Percentiles rank a stretch among this genome's conserved stretches.
Conservation (phyloP, 2,329 filamentous ascomycete genomes). For the Aspergillus uvarum region DNA sequence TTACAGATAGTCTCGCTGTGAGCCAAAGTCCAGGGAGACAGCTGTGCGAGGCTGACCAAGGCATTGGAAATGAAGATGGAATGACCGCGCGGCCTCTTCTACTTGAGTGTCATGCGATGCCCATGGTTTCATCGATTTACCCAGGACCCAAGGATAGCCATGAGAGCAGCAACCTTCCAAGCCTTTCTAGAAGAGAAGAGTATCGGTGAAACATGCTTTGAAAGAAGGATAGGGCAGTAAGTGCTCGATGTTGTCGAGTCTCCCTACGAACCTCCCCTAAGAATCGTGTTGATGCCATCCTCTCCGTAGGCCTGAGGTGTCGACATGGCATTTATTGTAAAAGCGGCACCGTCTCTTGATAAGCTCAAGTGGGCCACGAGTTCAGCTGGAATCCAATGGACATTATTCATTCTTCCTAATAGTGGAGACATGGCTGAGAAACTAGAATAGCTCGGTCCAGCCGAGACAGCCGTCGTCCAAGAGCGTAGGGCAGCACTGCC, state of each 20-base stretch:
- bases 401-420: not conserved
- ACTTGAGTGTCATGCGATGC: not conserved
- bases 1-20: not conserved
- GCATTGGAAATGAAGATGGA: not conserved
- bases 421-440: not conserved
- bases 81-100: not conserved
- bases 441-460: slow-evolving; percentile 2
- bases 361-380: not conserved
- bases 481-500: slow-evolving; percentile 3
- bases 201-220: not conserved
- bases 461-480: not conserved
- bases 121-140: not conserved
- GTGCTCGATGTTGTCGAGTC: not conserved
- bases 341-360: not conserved
- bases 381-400: not conserved
- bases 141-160: not conserved
- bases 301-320: not conserved
- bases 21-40: not conserved
- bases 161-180: not conserved
- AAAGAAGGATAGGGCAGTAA: not conserved
- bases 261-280: not conserved
- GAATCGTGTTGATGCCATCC: not conserved
- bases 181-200: no score
- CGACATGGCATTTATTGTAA: not conserved
- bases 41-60: not conserved